Evolutionary conservation across 345 rosid species (phyloP).

Genomic region (Cardamine occulta): DNA sequence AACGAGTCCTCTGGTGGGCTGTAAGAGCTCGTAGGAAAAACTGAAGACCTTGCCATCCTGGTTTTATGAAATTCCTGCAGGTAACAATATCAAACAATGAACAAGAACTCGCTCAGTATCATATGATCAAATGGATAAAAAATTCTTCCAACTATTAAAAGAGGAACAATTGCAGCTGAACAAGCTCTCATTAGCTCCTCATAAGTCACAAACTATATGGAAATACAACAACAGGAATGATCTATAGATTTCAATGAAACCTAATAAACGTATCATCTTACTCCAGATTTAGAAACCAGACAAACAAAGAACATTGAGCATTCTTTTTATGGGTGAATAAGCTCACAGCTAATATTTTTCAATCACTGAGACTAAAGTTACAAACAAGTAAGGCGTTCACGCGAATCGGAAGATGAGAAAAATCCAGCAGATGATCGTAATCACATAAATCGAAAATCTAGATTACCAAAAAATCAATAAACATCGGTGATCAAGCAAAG

Average conservation of each 20-base stretch:
- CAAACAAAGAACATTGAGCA: background rate
- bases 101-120: constrained; percentile 2
- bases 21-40: constrained; percentile 64
- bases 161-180: background rate
- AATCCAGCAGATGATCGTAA: background rate
- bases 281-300: background rate
- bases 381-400: too few species aligned
- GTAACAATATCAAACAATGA: constrained; percentile 2
- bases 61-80: constrained; percentile 81
- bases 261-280: background rate
- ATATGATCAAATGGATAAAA: background rate
- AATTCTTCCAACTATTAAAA: background rate
- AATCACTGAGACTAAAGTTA: background rate
- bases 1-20: constrained; percentile 88
- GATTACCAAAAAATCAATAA: background rate
- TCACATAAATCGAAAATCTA: constrained; percentile 22
- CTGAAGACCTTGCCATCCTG: constrained; percentile 68
- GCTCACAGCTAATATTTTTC: background rate
- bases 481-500: constrained; percentile 7
- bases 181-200: background rate
- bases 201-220: background rate
- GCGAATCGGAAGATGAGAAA: background rate
- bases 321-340: background rate
- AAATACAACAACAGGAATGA: constrained; percentile 1
- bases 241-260: background rate